Evolutionary conservation across 805 yeast species (phyloP), one percentile per base, ranked within the genome.

Genomic region (Pichia phayaonensis): DNA sequence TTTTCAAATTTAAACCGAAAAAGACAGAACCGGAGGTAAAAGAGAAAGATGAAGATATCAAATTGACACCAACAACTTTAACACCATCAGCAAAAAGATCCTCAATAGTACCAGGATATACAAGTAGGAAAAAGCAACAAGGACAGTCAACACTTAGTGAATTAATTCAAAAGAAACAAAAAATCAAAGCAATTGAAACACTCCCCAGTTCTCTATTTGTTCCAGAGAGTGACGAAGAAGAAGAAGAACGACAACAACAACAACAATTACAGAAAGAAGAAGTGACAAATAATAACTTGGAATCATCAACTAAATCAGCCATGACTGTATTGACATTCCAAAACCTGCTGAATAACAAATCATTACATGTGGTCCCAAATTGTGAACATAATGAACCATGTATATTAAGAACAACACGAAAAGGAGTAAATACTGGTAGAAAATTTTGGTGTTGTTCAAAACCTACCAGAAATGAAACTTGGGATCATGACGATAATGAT

Each of bases 381-480:
- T 80, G 84, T 59, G 66, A 69, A 31, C 84, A 80, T 56, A 62
- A 69, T 6, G 72, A 73, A 45, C 67, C 69, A n/a, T 72, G 81
- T 34, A 62, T 71, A 4, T 54, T 79, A 44, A 67, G 74, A 53
- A 72, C 78, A 0, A 77, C 80, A 0, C 70, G 62, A 55, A 73
- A 75, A 1, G 58, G 60, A 8, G 61, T 65, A 24, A 75, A 75
- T 51, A 72, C 67, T 39, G 83, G 83, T 0, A 69, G 66, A 48
- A 75, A 72, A 54, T 80, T 80, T 55, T 80, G 83, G 83, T 69
- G 76, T 22, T 80, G 84, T 59, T 53, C 68, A 0, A 65, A 70
- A 52, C 68, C 71, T 2, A 57, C 60, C 1, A 54, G 48, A 39
- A 51, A 52, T 16, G 62, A 55, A 8, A 48, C 60, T 2, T 65